Base-by-base conservation (phyloP, 2,329 filamentous ascomycete genomes). In the Phialophora expanda region DNA sequence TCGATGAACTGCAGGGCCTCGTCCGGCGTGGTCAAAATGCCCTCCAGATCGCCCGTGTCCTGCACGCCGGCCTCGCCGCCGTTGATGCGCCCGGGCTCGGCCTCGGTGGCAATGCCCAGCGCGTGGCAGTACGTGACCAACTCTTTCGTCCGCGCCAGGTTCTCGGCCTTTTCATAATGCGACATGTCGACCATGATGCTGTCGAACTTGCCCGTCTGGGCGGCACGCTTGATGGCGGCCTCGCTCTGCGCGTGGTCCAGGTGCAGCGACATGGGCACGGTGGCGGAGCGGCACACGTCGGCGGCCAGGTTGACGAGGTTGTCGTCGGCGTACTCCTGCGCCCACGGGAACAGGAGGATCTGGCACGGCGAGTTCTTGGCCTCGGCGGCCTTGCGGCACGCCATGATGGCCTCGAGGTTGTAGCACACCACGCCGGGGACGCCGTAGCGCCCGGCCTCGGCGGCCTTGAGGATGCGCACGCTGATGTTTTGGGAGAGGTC, bases 111-210 rank as follows among this genome's bases (percentile, higher is more conserved):
- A 68, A 91, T 90, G 2, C 87, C 87, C 50, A 85, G 81, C 70
- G 79, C 86, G 74, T 90, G 85, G 74, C 89, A 90, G 74, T 88
- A 87, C 24, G 77, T 78, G 6, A 87, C 86, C 58, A 91, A 78
- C 70, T 90, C 86, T 58, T 80, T 80, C 22, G 89, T 91, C 73
- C 85, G 82, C 2, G 82, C 79, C 44, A 92, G 79, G 73, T 92
- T 92, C 78, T 91, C 88, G 61, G 84, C 87, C 71, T 87, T 87
- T 70, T 90, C 88, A 73, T 89, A 87, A 74, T 91, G 89, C 65
- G 83, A 86, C 89, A 92, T 92, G 76, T 92, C 90, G 0, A 91
- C 86, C 89, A 92, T 91, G 74, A 92, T 90, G 68, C 84, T 86
- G 76, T 91, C 89, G 71, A 91, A 70, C 54, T 62, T 62, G 57